phyloP scores from a whole-genome alignment of 164 flowering plant species.

The Nymphaea colorata region DNA sequence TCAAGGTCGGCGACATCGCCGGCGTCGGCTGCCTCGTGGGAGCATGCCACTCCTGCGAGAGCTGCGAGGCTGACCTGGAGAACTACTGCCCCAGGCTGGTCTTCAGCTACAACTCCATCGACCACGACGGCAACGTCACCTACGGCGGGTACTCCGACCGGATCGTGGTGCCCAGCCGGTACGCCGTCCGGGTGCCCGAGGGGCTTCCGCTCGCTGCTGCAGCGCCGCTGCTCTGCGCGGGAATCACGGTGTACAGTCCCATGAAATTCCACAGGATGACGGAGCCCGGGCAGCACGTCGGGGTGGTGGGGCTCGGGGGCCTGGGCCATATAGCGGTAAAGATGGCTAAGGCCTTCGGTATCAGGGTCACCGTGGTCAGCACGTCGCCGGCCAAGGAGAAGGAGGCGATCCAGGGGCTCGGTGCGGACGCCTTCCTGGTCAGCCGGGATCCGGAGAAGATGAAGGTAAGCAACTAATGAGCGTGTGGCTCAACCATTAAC shows the following conservation, averaged over 20 bases:
- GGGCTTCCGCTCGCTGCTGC: slow-evolving; percentile 14
- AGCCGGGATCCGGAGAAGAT: slow-evolving; percentile 25
- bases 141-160: slow-evolving; percentile 18
- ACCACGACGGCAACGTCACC: slow-evolving; percentile 9
- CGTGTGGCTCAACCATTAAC: too few species aligned
- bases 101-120: slow-evolving; percentile 6
- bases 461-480: slow-evolving; percentile 16
- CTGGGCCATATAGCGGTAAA: slow-evolving; percentile 13
- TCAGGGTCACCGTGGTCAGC: slow-evolving; percentile 27
- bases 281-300: slow-evolving; percentile 12
- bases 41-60: slow-evolving; percentile 23
- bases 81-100: slow-evolving; percentile 25
- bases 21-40: slow-evolving; percentile 31
- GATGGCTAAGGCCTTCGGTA: slow-evolving; percentile 16
- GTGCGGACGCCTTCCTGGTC: slow-evolving; percentile 15
- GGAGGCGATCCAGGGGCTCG: slow-evolving; percentile 23
- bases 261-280: slow-evolving; percentile 7
- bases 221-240: slow-evolving; percentile 19
- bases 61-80: slow-evolving; percentile 18
- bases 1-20: slow-evolving; percentile 27
- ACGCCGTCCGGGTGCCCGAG: slow-evolving; percentile 11
- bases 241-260: slow-evolving; percentile 23
- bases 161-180: slow-evolving; percentile 12
- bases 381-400: slow-evolving; percentile 24
- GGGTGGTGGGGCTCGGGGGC: slow-evolving; percentile 12